These are phyloP conservation scores for Metarhizium anisopliae DNA, from an alignment of 2,329 filamentous ascomycete species.

Conservation along the genomic window DNA sequence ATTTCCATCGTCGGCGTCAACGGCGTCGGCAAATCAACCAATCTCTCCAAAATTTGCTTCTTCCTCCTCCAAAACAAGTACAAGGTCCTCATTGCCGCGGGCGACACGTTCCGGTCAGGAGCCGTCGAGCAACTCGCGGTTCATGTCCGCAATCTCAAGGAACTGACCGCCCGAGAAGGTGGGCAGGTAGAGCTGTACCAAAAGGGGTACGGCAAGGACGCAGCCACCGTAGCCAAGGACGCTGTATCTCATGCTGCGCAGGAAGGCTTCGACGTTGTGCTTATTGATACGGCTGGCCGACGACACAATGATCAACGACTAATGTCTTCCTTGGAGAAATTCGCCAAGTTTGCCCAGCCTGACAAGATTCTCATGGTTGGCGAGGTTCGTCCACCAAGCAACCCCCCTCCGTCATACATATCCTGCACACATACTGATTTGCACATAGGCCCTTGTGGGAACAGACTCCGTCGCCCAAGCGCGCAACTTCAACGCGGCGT, in stretches of 20 bases:
- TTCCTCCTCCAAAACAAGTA: constrained; percentile 97
- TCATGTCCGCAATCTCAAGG: constrained; percentile 86
- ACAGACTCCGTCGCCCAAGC: constrained; percentile 94
- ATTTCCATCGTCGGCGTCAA: constrained; percentile 98
- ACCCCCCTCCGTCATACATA: neutral
- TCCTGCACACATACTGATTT: neutral
- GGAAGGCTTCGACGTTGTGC: constrained; percentile 78
- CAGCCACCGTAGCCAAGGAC: constrained; percentile 89
- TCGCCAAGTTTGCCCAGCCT: constrained; percentile 88
- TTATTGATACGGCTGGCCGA: constrained; percentile 93
- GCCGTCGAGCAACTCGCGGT: constrained; percentile 95
- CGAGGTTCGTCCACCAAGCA: constrained; percentile 24
- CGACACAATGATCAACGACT: constrained; percentile 92
- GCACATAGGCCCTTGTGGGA: constrained; percentile 67
- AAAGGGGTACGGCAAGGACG: constrained; percentile 96
- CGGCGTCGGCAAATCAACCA: constrained; percentile 96
- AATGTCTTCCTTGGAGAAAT: constrained; percentile 96
- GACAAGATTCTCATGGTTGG: constrained; percentile 98
- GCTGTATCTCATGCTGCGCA: constrained; percentile 73
- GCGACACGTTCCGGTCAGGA: constrained; percentile 93
- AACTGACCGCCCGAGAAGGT: constrained; percentile 76
- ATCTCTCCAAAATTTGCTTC: constrained; percentile 95
- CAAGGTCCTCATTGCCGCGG: constrained; percentile 86
- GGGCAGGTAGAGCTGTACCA: constrained; percentile 87
- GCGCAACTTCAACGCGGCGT: constrained; percentile 89